Evolutionary conservation across 2,329 filamentous ascomycete genomes (phyloP), one percentile per base, ranked within the genome.

Genomic region (Periconia sp.): DNA sequence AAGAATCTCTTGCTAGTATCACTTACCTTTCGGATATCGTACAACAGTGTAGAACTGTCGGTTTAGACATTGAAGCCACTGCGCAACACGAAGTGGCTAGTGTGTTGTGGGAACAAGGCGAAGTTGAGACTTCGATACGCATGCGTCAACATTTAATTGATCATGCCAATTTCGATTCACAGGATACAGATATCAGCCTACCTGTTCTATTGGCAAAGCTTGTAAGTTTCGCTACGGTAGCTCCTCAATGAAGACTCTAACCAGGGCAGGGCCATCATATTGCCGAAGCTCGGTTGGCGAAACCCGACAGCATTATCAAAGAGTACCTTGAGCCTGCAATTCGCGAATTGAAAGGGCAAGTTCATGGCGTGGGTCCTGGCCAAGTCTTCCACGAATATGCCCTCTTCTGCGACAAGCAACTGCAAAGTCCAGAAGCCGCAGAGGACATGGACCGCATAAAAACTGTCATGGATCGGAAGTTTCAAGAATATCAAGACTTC

Each of bases 311-410:
- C 40, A 96, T 99, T 47, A 89, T 96, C 54, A 84, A 87, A 55
- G 84, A 87, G 24, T 97, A 96, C 59, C 79, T 99, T 0, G 82
- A 87, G 40, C 89, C 89, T 16, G 92, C 94, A 0, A 84, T 97
- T 19, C 85, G 85, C 54, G 89, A 95, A 61, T 76, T 99, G 6
- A 87, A 83, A 57, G 85, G 84, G 2, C 80, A 81, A 32, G 79
- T 73, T 4, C 79, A 84, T 39, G 87, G 88, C 1, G 77, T 80
- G 31, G 88, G 92, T 47, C 88, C 92, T 2, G 91, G 92, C 1
- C 81, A 89, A 54, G 94, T 97, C 1, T 96, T 91, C 60, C 91
- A 96, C 65, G 89, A 95, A 59, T 97, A 97, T 68, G 94, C 95
- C 18, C 82, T 85, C 37, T 99, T 99, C 66, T 99, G 95, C 61